Conservation (phyloP, 176 grass and related monocot species). For the Canna indica region DNA sequence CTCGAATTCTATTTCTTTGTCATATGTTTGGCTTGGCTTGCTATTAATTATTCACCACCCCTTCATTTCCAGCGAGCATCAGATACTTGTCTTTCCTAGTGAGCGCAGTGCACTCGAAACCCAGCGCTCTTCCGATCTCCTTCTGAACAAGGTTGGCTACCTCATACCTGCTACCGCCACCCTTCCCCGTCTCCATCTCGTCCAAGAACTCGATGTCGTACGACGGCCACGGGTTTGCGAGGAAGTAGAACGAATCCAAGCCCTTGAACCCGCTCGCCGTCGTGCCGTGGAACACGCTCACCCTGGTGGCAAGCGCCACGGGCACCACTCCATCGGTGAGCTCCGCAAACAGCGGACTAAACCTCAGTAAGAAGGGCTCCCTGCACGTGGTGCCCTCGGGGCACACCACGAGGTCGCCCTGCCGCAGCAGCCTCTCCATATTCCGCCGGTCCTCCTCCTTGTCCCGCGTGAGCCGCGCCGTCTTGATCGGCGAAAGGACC, state of each 20-base stretch:
- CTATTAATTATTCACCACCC: conserved; percentile 11
- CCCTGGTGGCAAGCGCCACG: conserved; percentile 36
- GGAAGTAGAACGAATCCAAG: conserved; percentile 56
- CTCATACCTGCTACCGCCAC: conserved; percentile 18
- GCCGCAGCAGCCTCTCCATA: conserved; percentile 29
- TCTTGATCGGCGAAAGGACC: conserved; percentile 48
- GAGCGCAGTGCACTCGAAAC: conserved; percentile 50
- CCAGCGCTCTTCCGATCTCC: conserved; percentile 44
- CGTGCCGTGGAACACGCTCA: conserved; percentile 63
- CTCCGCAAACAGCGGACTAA: conserved; percentile 64
- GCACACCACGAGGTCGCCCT: conserved; percentile 42
- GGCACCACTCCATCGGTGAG: conserved; percentile 47
- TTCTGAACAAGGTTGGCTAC: conserved; percentile 54
- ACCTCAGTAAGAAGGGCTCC: conserved; percentile 57
- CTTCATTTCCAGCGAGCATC: conserved; percentile 70
- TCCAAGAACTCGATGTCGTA: conserved; percentile 53
- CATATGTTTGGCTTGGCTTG: background rate
- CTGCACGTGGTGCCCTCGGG: conserved; percentile 76
- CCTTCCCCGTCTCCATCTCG: conserved; percentile 22
- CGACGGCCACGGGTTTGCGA: conserved; percentile 38
- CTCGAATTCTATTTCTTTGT: background rate
- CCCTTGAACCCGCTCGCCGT: conserved; percentile 57
- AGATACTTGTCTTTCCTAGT: conserved; percentile 81
- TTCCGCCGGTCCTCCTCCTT: conserved; percentile 14
- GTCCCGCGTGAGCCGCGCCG: conserved; percentile 35